Base-by-base conservation (phyloP, 2,329 filamentous ascomycete genomes). In the Arthrobotrys sphaeroides region DNA sequence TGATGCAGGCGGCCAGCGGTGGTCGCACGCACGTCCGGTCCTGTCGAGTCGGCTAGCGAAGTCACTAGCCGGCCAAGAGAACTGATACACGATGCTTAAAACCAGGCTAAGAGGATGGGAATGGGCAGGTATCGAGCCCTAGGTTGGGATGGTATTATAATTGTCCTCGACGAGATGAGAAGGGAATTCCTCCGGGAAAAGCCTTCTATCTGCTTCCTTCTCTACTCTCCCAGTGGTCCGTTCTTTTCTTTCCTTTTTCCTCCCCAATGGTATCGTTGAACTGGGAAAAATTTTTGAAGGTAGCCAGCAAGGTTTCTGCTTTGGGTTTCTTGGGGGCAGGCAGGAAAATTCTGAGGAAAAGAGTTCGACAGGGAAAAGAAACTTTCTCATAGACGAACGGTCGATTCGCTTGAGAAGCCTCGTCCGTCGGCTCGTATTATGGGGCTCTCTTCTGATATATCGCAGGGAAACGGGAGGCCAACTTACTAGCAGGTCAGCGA, bases 141-240 rank as follows among this genome's bases (percentile, higher is more conserved):
- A 70, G 66, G 9, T n/a, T 1, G 20, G 45, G 45, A 42, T 57
- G 33, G 28, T 51, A 55, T 38, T 55, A 55, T 38, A 55, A 36
- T 38, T 55, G 51, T 55, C 51, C 18, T 47, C 26, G n/a, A n/a
- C n/a, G 38, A 16, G 42, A 68, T 51, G 43, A 45, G 40, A 49
- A 49, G 40, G 66, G 66, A 70, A 70, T 70, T 62, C 66, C 66
- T 70, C 55, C 66, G n/a, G n/a, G n/a, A n/a, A 36, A 40, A 18
- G 51, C 12, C n/a, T 16, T 38, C 33, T 20, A 24, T 38, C 24
- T 18, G 2, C 43, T 42, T 59, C 22, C n/a, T 38, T 43, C 16
- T 49, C 38, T 64, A 10, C 10, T 40, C 38, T 36, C n/a, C n/a
- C n/a, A n/a, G n/a, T n/a, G n/a, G n/a, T n/a, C n/a, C n/a, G n/a